Conservation (phyloP, 2,329 filamentous ascomycete species). For the Colletotrichum melonis region DNA sequence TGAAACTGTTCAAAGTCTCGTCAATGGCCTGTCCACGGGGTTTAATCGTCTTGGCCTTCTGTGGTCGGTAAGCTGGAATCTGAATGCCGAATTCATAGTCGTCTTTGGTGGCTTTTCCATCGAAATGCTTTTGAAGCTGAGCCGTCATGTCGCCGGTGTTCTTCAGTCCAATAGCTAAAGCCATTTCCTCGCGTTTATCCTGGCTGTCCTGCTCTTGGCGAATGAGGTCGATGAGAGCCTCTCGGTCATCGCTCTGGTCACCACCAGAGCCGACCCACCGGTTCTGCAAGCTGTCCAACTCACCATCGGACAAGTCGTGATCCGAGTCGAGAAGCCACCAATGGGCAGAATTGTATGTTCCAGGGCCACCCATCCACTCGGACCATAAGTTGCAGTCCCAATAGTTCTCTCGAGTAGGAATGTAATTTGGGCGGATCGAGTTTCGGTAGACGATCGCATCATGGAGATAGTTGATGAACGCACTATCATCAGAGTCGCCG, state of each 20-base stretch:
- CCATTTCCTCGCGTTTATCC: background rate
- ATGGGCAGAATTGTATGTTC: background rate
- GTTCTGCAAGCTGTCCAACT: background rate
- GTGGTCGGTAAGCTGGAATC: slow-evolving; percentile 32
- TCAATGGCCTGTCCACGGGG: slow-evolving; percentile 37
- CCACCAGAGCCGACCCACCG: background rate
- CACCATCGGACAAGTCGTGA: background rate
- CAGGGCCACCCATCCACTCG: background rate
- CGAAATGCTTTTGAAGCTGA: slow-evolving; percentile 4
- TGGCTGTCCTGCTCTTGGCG: background rate
- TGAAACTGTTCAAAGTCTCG: slow-evolving; percentile 37
- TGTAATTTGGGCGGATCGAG: background rate
- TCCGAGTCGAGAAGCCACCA: slow-evolving; percentile 13
- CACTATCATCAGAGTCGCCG: background rate
- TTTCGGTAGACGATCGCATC: slow-evolving; percentile 9
- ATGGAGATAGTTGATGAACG: background rate
- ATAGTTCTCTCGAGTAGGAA: background rate
- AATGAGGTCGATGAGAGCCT: background rate
- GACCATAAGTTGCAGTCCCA: slow-evolving; percentile 19
- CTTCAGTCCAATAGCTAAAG: background rate
- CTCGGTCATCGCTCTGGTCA: background rate
- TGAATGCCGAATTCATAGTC: slow-evolving; percentile 38
- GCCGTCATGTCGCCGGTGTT: background rate
- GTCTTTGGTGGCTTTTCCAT: slow-evolving; percentile 13
- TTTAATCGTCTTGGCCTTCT: slow-evolving; percentile 17